phyloP scores from a whole-genome alignment of 768 basidiomycete genomes.

The Candolleomyces efflorescens region DNA sequence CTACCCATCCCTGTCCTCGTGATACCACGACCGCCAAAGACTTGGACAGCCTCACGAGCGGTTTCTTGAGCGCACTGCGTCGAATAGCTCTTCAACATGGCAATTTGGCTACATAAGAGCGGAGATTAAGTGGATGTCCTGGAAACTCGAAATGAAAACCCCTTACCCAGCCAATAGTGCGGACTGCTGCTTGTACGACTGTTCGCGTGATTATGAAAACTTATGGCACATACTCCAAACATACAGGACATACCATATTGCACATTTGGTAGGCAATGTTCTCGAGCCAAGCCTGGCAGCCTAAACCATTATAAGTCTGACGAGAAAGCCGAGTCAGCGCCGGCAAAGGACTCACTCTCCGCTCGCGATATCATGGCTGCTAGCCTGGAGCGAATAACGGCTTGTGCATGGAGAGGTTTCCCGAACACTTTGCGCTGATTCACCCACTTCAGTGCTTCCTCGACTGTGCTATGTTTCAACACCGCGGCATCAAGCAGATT shows the following conservation, averaged over 20 bases:
- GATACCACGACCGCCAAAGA: conserved; percentile 85
- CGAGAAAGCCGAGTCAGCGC: not conserved
- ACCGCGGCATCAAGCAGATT: not conserved
- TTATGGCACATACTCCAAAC: not conserved
- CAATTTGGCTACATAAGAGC: conserved; percentile 48
- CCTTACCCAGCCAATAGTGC: conserved; percentile 67
- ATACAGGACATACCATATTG: conserved; percentile 53
- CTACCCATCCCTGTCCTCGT: conserved; percentile 81
- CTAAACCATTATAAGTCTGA: conserved; percentile 20
- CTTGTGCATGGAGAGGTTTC: conserved; percentile 76
- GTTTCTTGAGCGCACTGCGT: conserved; percentile 64
- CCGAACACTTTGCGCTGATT: conserved; percentile 90
- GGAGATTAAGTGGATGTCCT: not conserved
- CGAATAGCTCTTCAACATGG: conserved; percentile 65
- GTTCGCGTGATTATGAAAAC: conserved; percentile 3
- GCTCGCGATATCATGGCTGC: conserved; percentile 83
- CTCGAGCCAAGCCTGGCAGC: conserved; percentile 77
- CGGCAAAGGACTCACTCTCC: conserved; percentile 30
- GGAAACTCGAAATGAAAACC: conserved; percentile 8
- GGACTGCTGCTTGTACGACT: conserved; percentile 73
- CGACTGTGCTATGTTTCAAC: conserved; percentile 38
- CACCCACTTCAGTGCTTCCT: conserved; percentile 91
- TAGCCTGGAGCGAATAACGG: conserved; percentile 85
- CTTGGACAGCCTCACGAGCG: conserved; percentile 51
- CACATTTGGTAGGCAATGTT: conserved; percentile 86